These are phyloP conservation scores for Sphagnum fallax DNA, from an alignment of 228 moss, liverwort and hornwort genomes.

Conservation along the genomic window DNA sequence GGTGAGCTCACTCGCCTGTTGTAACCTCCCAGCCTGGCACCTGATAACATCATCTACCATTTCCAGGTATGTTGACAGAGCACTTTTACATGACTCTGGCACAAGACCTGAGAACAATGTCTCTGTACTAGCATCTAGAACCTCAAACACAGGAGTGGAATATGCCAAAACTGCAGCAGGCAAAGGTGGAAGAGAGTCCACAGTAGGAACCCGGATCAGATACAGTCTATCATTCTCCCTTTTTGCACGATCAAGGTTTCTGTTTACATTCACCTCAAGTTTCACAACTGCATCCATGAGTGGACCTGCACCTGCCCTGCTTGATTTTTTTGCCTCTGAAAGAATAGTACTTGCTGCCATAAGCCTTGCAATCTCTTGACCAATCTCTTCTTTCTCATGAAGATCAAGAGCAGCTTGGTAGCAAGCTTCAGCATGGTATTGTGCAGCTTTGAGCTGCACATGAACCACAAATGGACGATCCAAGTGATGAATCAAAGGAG, in stretches of 20 bases:
- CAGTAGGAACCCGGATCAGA: constrained; percentile 84
- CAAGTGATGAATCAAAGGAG: constrained; percentile 90
- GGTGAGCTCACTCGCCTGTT: constrained; percentile 97
- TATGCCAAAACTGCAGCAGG: constrained; percentile 84
- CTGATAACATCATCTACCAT: constrained; percentile 97
- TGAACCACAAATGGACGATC: constrained; percentile 97
- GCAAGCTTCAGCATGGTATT: constrained; percentile 95
- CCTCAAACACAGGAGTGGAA: constrained; percentile 70
- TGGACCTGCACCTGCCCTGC: constrained; percentile 79
- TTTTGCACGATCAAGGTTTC: constrained; percentile 88
- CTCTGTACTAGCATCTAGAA: constrained; percentile 90
- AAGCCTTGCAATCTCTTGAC: constrained; percentile 93
- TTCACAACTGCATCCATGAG: constrained; percentile 86
- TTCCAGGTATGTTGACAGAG: constrained; percentile 95
- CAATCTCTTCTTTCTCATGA: constrained; percentile 87
- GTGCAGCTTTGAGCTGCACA: constrained; percentile 98
- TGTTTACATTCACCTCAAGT: constrained; percentile 84
- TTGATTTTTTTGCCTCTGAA: constrained; percentile 67
- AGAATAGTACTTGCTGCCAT: constrained; percentile 72
- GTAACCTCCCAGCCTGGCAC: constrained; percentile 87
- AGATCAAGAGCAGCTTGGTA: constrained; percentile 91
- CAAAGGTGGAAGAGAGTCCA: constrained; percentile 76
- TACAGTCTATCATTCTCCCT: constrained; percentile 99
- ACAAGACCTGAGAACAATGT: constrained; percentile 95
- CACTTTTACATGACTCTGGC: constrained; percentile 96